phyloP scores from a whole-genome alignment of 257 asterid genomes.

The Forsythia viridissima region DNA sequence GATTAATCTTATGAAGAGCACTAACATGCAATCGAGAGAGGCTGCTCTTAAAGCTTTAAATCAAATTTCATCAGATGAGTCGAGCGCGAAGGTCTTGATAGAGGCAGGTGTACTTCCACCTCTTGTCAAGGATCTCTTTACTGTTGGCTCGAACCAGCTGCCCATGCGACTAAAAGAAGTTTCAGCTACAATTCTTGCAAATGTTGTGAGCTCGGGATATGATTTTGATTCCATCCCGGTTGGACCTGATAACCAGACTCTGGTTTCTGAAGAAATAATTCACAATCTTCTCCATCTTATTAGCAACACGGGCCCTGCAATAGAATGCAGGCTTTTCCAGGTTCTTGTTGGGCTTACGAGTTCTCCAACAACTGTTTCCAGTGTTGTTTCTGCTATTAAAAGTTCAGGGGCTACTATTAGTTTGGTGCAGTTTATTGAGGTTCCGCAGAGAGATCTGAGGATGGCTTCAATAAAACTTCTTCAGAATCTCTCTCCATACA shows the following conservation, averaged over 20 bases:
- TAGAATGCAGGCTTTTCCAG: constrained; percentile 90
- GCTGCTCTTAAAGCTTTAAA: constrained; percentile 87
- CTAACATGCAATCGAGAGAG: constrained; percentile 62
- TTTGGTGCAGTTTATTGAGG: constrained; percentile 92
- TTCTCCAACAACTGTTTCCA: constrained; percentile 56
- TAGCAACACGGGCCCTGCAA: constrained; percentile 93
- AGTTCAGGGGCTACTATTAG: constrained; percentile 87
- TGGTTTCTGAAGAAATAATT: constrained; percentile 79
- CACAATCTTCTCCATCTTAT: constrained; percentile 82
- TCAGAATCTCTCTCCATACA: constrained; percentile 76
- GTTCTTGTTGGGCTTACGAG: constrained; percentile 88
- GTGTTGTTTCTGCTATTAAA: constrained; percentile 75
- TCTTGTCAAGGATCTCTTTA: constrained; percentile 85
- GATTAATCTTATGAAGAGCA: constrained; percentile 71
- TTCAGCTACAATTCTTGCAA: constrained; percentile 87
- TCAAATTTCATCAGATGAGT: constrained; percentile 81
- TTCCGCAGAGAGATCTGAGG: constrained; percentile 79
- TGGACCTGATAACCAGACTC: constrained; percentile 75
- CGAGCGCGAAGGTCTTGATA: constrained; percentile 74
- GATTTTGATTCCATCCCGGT: constrained; percentile 70
- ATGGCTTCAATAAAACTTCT: constrained; percentile 81
- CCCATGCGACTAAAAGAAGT: constrained; percentile 83
- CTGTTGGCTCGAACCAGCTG: constrained; percentile 62
- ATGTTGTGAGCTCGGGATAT: constrained; percentile 74
- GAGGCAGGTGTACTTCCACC: constrained; percentile 96